Evolutionary conservation across 345 rosid genomes (phyloP), one percentile per base, ranked within the genome.

Genomic region (Kandelia obovata): DNA sequence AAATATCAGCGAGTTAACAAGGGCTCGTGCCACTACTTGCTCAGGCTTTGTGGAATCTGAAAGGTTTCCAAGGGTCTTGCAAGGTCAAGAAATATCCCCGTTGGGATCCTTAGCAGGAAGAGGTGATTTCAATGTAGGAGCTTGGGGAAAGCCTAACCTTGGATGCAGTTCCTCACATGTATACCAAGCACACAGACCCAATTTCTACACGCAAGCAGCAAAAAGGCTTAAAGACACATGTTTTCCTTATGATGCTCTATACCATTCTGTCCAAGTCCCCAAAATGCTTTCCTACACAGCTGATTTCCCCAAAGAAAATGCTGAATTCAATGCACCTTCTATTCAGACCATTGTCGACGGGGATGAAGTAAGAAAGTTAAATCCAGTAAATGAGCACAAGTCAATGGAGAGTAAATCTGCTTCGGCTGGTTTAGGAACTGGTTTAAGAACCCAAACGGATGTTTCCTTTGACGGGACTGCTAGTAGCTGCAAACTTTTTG

Each of bases 11-110:
- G 84, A 79, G 74, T 75, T 79, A 69, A 70, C 73, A 58, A 82
- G 76, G 71, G 80, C 79, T 76, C 73, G 34, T 65, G 67, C 78
- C 75, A 63, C 77, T 56, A 74, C 82, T 68, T 82, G 74, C 80
- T 67, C 91, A 71, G 84, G 90, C 71, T 79, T 84, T 76, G 77
- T 59, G 83, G 91, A 89, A 81, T 75, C 88, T 53, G 77, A 86
- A 75, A 85, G 87, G 69, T 89, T 73, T 70, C 86, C 89, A 32
- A 81, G 84, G 96, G 96, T 89, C 96, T 93, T 91, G 94, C 98
- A 93, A 88, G 98, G 98, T 93, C 97, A 89, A 91, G 97, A 93
- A 91, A 89, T 89, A 74, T 86, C 83, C 75, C 83, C 85, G 35
- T 78, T 86, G 87, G 83, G 83, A 67, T 83, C 96, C 69, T 73